Evolutionary conservation across 108 stramenopile species (phyloP).

Genomic region (Poteriospumella lacustris): DNA sequence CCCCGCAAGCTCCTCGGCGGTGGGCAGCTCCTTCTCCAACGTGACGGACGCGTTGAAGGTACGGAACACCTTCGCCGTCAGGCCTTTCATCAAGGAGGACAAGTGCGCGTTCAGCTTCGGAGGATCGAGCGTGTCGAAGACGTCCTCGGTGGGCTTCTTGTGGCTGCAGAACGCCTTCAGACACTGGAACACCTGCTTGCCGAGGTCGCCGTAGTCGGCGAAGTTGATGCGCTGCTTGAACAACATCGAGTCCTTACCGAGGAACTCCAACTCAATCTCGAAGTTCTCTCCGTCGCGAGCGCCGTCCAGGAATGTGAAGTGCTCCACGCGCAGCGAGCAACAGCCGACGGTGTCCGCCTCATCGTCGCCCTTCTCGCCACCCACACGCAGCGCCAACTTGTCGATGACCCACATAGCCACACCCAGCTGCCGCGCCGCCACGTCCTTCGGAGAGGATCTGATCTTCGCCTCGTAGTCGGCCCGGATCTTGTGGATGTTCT

Average conservation of each 20-base stretch:
- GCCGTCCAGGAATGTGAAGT: constrained; percentile 78
- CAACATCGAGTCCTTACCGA: constrained; percentile 99
- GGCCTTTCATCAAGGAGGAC: constrained; percentile 81
- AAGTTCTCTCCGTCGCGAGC: constrained; percentile 60
- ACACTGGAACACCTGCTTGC: constrained; percentile 79
- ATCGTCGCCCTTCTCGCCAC: constrained; percentile 98
- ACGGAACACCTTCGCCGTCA: constrained; percentile 99
- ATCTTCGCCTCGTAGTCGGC: constrained; percentile 80
- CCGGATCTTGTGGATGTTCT: constrained; percentile 89
- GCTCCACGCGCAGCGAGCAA: constrained; percentile 95
- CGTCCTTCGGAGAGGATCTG: constrained; percentile 57
- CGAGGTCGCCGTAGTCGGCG: constrained; percentile 66
- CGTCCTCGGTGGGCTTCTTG: constrained; percentile 80
- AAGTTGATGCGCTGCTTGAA: constrained; percentile 99
- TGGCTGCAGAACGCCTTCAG: constrained; percentile 76
- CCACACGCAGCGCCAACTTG: constrained; percentile 96
- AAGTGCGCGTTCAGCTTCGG: constrained; percentile 36
- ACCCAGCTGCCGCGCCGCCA: constrained; percentile 75
- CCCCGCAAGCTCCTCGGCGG: constrained; percentile 60
- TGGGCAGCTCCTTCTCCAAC: constrained; percentile 84
- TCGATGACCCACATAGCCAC: constrained; percentile 99
- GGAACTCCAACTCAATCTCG: constrained; percentile 96
- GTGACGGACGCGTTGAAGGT: constrained; percentile 99
- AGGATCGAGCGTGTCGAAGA: constrained; percentile 90
- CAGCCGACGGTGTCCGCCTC: constrained; percentile 99